These are phyloP conservation scores for Plectranthus barbatus DNA, from an alignment of 257 asterid genomes.

Conservation along the genomic window DNA sequence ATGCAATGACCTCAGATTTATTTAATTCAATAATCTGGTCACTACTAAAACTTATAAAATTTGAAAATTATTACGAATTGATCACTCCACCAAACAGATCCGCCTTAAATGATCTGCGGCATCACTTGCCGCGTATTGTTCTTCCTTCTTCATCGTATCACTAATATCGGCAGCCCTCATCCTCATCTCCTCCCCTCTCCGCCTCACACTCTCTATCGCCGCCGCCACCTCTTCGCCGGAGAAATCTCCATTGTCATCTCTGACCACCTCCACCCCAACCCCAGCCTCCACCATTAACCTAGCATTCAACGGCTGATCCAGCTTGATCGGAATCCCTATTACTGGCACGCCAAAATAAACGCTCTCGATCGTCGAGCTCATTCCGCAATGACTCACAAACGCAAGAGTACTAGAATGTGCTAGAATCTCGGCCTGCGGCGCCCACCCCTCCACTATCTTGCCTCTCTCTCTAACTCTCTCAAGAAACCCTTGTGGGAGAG, in stretches of 20 bases:
- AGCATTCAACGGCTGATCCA: conserved; percentile 22
- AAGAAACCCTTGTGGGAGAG: conserved; percentile 29
- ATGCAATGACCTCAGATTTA: too few species aligned
- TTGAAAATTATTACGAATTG: too few species aligned
- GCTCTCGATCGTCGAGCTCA: conserved; percentile 31
- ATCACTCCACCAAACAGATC: conserved; percentile 4
- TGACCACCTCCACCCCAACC: too few species aligned
- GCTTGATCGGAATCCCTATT: conserved; percentile 24
- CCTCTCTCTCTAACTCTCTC: conserved; percentile 30
- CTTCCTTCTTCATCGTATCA: conserved; percentile 15
- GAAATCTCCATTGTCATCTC: too few species aligned
- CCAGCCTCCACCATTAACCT: too few species aligned
- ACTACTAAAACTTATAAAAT: too few species aligned
- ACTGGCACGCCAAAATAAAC: conserved; percentile 31
- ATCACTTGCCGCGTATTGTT: not conserved
- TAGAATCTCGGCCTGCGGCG: conserved; percentile 31
- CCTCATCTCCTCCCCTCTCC: conserved; percentile 22
- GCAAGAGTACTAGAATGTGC: conserved; percentile 11
- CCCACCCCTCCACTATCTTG: conserved; percentile 28
- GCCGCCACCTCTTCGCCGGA: conserved; percentile 20
- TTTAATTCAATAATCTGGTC: too few species aligned
- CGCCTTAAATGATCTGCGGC: not conserved
- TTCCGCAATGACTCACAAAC: conserved; percentile 36
- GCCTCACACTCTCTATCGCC: conserved; percentile 17
- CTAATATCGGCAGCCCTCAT: conserved; percentile 18